Percentiles rank a stretch among this genome's conserved stretches.
Evolutionary conservation across 495 filamentous ascomycete genomes (phyloP).

Genomic region (Neurospora sp.): DNA sequence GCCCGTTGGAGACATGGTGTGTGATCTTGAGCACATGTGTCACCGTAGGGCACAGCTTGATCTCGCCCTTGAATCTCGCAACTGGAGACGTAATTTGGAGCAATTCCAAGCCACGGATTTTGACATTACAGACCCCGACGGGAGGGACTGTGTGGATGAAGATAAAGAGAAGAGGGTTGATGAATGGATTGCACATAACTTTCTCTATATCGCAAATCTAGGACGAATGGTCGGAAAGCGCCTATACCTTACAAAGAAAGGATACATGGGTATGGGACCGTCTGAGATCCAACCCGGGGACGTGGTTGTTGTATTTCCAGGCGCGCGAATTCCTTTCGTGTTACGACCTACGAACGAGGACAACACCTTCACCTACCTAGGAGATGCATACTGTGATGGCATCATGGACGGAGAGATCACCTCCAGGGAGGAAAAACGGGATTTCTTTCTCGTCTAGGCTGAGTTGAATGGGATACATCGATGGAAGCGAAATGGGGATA

Average conservation of each 20-base stretch:
- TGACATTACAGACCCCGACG: background rate
- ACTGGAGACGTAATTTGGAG: too few species aligned
- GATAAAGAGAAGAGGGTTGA: background rate
- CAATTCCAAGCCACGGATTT: background rate
- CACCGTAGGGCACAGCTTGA: too few species aligned
- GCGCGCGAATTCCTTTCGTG: slow-evolving; percentile 3
- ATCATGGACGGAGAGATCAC: slow-evolving; percentile 12
- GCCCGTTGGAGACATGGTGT: background rate
- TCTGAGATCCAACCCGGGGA: background rate
- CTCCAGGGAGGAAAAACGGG: background rate
- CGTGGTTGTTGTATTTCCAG: background rate
- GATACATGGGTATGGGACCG: slow-evolving; percentile 7
- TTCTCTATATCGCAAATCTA: too few species aligned
- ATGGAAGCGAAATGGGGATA: too few species aligned
- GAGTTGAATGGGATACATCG: too few species aligned
- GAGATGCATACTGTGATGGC: slow-evolving; percentile 10
- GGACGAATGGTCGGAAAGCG: too few species aligned
- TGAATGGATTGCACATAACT: background rate
- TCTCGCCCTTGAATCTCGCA: too few species aligned
- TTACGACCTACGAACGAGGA: background rate
- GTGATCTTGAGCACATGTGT: background rate
- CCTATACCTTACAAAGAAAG: slow-evolving; percentile 3
- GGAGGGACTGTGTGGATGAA: background rate
- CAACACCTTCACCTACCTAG: background rate
- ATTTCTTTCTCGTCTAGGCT: background rate